phyloP scores from a whole-genome alignment of 805 yeast genomes.

The Torulaspora quercuum region DNA sequence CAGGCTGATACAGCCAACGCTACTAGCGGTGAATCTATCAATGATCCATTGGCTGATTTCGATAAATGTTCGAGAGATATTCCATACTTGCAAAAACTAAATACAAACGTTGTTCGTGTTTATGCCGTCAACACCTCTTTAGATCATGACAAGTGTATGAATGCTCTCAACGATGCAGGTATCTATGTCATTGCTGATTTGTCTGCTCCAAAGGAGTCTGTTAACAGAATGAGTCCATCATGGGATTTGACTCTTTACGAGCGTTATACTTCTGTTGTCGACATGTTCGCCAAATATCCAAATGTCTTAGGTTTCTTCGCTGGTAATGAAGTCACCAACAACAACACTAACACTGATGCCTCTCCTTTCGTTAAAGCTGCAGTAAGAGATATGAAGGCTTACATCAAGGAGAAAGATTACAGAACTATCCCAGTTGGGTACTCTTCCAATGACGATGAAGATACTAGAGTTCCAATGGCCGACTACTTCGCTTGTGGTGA shows the following conservation, averaged over 20 bases:
- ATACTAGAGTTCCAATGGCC: slow-evolving; percentile 63
- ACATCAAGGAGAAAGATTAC: slow-evolving; percentile 59
- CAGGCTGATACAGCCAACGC: slow-evolving; percentile 61
- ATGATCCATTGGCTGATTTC: slow-evolving; percentile 68
- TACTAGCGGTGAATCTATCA: slow-evolving; percentile 46
- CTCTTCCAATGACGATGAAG: slow-evolving; percentile 72
- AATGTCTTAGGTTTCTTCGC: slow-evolving; percentile 80
- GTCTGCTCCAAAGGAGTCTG: slow-evolving; percentile 61
- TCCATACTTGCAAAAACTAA: slow-evolving; percentile 59
- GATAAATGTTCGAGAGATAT: slow-evolving; percentile 66
- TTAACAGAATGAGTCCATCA: slow-evolving; percentile 57
- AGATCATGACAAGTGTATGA: slow-evolving; percentile 71
- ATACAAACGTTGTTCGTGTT: slow-evolving; percentile 71
- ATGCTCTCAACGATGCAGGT: slow-evolving; percentile 63
- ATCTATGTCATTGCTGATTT: slow-evolving; percentile 79
- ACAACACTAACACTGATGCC: slow-evolving; percentile 61
- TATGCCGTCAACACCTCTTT: slow-evolving; percentile 63
- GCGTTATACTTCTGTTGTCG: slow-evolving; percentile 69
- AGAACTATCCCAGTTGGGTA: slow-evolving; percentile 76
- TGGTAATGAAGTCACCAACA: slow-evolving; percentile 80
- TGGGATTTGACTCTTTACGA: slow-evolving; percentile 62
- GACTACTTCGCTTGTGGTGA: slow-evolving; percentile 77
- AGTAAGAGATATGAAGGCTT: slow-evolving; percentile 68
- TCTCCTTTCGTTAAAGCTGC: slow-evolving; percentile 85
- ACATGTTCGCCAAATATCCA: slow-evolving; percentile 62